Conservation (phyloP, 2,329 filamentous ascomycete genomes). For the Ophiosphaerella narmari region DNA sequence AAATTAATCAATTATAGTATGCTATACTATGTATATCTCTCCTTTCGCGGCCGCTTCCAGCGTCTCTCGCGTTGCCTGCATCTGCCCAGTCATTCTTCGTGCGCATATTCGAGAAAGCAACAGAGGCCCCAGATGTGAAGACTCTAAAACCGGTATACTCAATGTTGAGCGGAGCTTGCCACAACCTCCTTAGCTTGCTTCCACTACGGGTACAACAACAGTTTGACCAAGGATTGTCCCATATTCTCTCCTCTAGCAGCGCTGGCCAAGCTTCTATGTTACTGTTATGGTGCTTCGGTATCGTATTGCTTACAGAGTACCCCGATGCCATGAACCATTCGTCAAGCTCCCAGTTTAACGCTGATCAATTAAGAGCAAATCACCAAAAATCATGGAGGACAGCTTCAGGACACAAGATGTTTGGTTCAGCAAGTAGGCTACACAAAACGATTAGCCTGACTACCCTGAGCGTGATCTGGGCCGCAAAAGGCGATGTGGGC, state of each 20-base stretch:
- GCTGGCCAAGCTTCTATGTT: conserved; percentile 33
- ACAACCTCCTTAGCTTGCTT: conserved; percentile 31
- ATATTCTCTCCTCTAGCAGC: conserved; percentile 30
- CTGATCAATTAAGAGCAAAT: conserved; percentile 7
- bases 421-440: conserved; percentile 26
- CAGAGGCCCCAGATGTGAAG: conserved; percentile 22
- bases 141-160: conserved; percentile 35
- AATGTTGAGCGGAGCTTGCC: conserved; percentile 45
- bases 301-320: conserved; percentile 35
- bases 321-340: conserved; percentile 7
- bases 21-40: conserved; percentile 36
- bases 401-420: conserved; percentile 36
- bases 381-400: conserved; percentile 33
- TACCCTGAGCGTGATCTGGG: conserved; percentile 38
- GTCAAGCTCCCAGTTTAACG: neutral
- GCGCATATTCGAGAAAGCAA: conserved; percentile 35
- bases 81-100: conserved; percentile 43
- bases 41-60: conserved; percentile 39
- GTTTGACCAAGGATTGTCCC: conserved; percentile 35
- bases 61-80: conserved; percentile 34
- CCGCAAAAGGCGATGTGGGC: conserved; percentile 25
- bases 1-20: conserved; percentile 24
- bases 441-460: conserved; percentile 39
- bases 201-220: conserved; percentile 21
- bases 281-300: conserved; percentile 40